Evolutionary conservation across 192 early-diverging fungal species (phyloP), one percentile per base, ranked within the genome.

Genomic region (Podochytrium sp.): DNA sequence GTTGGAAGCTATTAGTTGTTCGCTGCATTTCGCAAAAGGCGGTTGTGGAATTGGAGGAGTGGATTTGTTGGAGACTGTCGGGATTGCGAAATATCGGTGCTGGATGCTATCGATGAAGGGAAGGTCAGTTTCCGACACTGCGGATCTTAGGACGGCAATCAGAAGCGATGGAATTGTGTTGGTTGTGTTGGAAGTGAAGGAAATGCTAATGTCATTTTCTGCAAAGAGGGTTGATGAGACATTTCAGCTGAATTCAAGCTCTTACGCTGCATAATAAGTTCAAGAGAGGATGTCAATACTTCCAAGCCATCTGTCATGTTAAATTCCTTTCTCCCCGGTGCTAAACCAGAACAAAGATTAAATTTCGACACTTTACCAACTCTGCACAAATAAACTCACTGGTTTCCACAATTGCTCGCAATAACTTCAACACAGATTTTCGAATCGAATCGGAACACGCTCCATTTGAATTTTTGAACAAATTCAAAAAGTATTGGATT

Each of bases 161-260:
- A 86, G 74, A 0, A 86, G 71, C 1, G 78, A 79, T 16, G 81
- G 74, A 0, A 84, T 57, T 2, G 82, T 72, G 75, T 77, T 82
- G 2, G 63, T 40, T 35, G 69, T 57, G 43, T 55, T 66, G 6
- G 78, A 72, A 37, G 78, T 59, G 5, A 80, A 38, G 6, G 79
- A 62, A 35, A 68, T 63, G 65, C 59, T 69, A 2, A 56, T 51
- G 53, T 68, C 63, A 39, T 78, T 67, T 37, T 61, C 67, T 59
- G 61, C 62, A 42, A 41, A 30, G 29, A 56, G 27, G 27, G 37
- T 62, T 47, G 60, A 35, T 57, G 55, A n/a, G 16, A 25, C 7
- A n/a, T 10, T 57, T 27, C 29, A 57, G 16, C 16, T 57, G 10
- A n/a, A 47, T 7, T 33, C 25, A 33, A 29, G 27, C 23, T n/a